Evolutionary conservation across 2,329 filamentous ascomycete species (phyloP).

Genomic region (Aspergillus tamarii): DNA sequence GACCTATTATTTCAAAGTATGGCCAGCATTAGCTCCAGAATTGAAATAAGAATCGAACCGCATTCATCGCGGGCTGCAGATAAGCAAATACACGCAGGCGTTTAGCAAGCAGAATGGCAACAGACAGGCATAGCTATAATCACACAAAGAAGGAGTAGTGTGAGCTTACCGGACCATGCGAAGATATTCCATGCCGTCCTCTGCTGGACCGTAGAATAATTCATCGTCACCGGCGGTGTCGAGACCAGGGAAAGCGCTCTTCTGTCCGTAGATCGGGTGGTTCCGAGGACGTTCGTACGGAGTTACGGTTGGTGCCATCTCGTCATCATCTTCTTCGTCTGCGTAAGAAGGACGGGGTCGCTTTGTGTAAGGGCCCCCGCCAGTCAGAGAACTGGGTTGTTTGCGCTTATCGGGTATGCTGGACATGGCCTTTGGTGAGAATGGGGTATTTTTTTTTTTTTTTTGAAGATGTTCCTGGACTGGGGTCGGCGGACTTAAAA

Average conservation of each 20-base stretch:
- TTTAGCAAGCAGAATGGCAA: slow-evolving; percentile 25
- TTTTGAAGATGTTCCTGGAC: not conserved
- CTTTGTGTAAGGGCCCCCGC: slow-evolving; percentile 30
- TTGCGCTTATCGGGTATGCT: slow-evolving; percentile 42
- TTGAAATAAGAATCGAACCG: not conserved
- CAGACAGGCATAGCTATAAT: slow-evolving; percentile 17
- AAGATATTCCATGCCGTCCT: slow-evolving; percentile 71
- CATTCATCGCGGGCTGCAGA: slow-evolving; percentile 19
- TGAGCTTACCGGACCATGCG: slow-evolving; percentile 68
- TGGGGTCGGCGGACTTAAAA: slow-evolving; percentile 13
- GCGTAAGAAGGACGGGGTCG: slow-evolving; percentile 34
- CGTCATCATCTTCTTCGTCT: slow-evolving; percentile 31
- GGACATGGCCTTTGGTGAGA: slow-evolving; percentile 9
- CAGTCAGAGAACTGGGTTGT: slow-evolving; percentile 21
- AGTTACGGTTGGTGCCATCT: slow-evolving; percentile 18
- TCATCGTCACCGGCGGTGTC: slow-evolving; percentile 55
- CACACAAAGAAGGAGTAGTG: slow-evolving; percentile 29
- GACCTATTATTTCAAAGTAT: slow-evolving; percentile 53
- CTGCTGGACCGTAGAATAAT: slow-evolving; percentile 68
- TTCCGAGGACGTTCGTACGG: slow-evolving; percentile 48
- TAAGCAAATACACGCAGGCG: slow-evolving; percentile 12
- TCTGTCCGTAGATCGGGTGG: slow-evolving; percentile 71
- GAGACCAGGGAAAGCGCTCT: slow-evolving; percentile 70
- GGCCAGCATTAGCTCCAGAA: slow-evolving; percentile 21
- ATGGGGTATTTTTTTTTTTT: not conserved